Percentiles rank a stretch among this genome's conserved stretches.
Evolutionary conservation across 345 rosid genomes (phyloP).

Genomic region (Arabidopsis arenosa): DNA sequence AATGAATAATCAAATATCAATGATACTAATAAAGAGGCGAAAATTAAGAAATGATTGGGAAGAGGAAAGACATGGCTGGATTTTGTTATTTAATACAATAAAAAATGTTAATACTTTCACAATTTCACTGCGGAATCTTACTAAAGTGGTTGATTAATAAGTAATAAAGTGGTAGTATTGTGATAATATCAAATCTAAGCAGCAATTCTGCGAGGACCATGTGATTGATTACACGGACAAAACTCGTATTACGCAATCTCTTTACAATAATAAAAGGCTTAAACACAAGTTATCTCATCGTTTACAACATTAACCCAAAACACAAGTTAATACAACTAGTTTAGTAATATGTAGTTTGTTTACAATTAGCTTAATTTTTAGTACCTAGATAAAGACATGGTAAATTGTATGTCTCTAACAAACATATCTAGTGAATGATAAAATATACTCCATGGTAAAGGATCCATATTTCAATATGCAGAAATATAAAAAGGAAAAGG

Average conservation of each 20-base stretch:
- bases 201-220: neutral
- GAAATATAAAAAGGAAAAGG: neutral
- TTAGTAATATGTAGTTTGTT: neutral
- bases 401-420: too few relatives aligned
- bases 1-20: slow-evolving; percentile 24
- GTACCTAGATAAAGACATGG: too few relatives aligned
- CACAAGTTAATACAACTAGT: neutral
- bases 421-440: too few relatives aligned
- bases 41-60: slow-evolving; percentile 40
- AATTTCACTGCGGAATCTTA: slow-evolving; percentile 37
- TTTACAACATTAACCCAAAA: neutral
- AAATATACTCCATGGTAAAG: too few relatives aligned
- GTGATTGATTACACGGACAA: slow-evolving; percentile 8
- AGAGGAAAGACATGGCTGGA: slow-evolving; percentile 33
- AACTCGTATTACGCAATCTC: slow-evolving; percentile 1
- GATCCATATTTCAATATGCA: too few relatives aligned
- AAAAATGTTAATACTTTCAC: slow-evolving; percentile 24
- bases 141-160: neutral
- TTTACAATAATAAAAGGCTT: neutral
- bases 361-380: neutral
- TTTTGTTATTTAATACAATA: slow-evolving; percentile 17
- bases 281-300: neutral
- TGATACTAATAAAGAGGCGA: slow-evolving; percentile 10
- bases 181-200: slow-evolving; percentile 11
- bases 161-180: neutral